Evolutionary conservation across 2,329 filamentous ascomycete species (phyloP).

Genomic region (Xylariales sp.): DNA sequence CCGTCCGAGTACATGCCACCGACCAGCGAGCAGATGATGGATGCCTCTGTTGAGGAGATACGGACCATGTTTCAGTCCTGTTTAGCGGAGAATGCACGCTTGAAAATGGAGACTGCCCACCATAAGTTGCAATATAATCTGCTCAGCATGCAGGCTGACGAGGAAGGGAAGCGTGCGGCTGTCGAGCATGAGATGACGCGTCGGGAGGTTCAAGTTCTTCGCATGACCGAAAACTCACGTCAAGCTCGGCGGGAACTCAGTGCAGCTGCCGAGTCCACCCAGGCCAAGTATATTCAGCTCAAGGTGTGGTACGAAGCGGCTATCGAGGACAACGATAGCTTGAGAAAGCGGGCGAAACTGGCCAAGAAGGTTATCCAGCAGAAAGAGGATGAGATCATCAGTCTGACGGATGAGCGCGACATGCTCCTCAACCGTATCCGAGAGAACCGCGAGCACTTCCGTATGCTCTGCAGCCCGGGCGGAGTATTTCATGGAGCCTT

Average conservation of each 20-base stretch:
- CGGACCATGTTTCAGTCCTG: slow-evolving; percentile 50
- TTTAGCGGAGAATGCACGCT: slow-evolving; percentile 51
- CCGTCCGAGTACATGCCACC: slow-evolving; percentile 42
- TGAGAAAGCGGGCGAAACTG: slow-evolving; percentile 62
- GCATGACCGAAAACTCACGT: slow-evolving; percentile 65
- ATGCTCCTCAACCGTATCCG: slow-evolving; percentile 78
- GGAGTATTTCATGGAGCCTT: slow-evolving; percentile 60
- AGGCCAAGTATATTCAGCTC: slow-evolving; percentile 55
- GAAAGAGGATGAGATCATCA: slow-evolving; percentile 67
- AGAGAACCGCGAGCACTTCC: slow-evolving; percentile 84
- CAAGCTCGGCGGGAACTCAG: slow-evolving; percentile 53
- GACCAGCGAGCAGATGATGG: slow-evolving; percentile 43
- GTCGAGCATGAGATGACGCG: slow-evolving; percentile 92
- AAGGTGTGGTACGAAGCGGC: slow-evolving; percentile 63
- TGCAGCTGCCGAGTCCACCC: slow-evolving; percentile 47
- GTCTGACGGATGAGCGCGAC: slow-evolving; percentile 69
- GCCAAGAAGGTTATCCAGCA: slow-evolving; percentile 76
- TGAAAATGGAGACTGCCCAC: slow-evolving; percentile 81
- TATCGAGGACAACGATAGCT: slow-evolving; percentile 58
- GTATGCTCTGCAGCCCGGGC: slow-evolving; percentile 70
- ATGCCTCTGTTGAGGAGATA: slow-evolving; percentile 51
- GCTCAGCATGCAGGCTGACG: slow-evolving; percentile 75
- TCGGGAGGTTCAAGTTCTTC: slow-evolving; percentile 79
- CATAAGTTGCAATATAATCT: slow-evolving; percentile 88
- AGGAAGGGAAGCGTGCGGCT: slow-evolving; percentile 78